Percentiles rank a stretch among this genome's conserved stretches.
Evolutionary conservation across 352 stramenopile species (phyloP).

Genomic region (Phytophthora pisi): DNA sequence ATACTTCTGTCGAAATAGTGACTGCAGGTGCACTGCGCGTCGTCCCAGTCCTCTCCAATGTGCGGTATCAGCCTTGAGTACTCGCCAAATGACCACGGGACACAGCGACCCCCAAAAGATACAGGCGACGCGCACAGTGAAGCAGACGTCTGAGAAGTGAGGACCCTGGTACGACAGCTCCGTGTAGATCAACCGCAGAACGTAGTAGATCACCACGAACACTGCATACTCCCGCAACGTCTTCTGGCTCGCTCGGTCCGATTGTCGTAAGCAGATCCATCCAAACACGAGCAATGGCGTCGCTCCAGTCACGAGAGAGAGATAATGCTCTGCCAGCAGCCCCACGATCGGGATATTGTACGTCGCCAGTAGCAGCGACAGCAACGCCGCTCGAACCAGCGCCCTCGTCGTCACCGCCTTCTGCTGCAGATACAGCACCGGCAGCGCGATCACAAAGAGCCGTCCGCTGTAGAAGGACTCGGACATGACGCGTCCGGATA

Average conservation of each 20-base stretch:
- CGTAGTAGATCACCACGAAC: constrained; percentile 54
- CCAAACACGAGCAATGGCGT: constrained; percentile 48
- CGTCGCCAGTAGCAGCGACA: constrained; percentile 50
- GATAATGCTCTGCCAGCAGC: constrained; percentile 45
- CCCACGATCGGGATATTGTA: constrained; percentile 70
- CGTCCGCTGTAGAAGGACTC: constrained; percentile 61
- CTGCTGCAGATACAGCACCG: constrained; percentile 70
- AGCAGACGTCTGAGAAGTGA: constrained; percentile 31
- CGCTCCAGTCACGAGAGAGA: constrained; percentile 40
- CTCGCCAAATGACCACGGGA: constrained; percentile 73
- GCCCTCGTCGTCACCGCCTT: constrained; percentile 58
- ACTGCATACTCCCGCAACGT: constrained; percentile 65
- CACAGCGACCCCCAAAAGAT: constrained; percentile 59
- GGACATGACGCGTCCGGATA: constrained; percentile 25
- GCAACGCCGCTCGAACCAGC: constrained; percentile 43
- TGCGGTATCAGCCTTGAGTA: constrained; percentile 73
- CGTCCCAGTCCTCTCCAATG: constrained; percentile 72
- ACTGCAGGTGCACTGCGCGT: constrained; percentile 61
- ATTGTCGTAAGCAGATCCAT: constrained; percentile 50
- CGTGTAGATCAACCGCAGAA: constrained; percentile 44
- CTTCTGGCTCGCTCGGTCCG: constrained; percentile 48
- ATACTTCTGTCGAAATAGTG: constrained; percentile 54
- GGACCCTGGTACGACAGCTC: constrained; percentile 40
- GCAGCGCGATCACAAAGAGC: constrained; percentile 70
- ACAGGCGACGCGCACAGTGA: constrained; percentile 41